Base-by-base conservation (phyloP, 768 basidiomycete genomes). In the Lepiota brunneoincarnata region DNA sequence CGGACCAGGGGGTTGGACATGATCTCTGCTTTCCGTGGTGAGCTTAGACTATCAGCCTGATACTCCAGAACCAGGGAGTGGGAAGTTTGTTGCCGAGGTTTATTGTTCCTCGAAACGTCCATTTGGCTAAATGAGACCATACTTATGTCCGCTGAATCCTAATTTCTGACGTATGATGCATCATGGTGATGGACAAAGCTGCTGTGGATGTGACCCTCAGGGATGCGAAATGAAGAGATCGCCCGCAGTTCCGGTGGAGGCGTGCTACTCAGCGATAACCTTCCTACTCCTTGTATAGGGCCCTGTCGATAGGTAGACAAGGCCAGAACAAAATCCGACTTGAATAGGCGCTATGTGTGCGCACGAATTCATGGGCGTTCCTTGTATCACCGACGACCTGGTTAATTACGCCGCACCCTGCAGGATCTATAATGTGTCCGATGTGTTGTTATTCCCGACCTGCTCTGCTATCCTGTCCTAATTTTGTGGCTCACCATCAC, bases 271-370 rank as follows among this genome's bases (percentile, higher is more conserved):
- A 9, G 7, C 31, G 31, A 31, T 10, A 9, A 28, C 6, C 31
- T 18, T 34, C 34, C 35, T 20, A 17, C 17, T 34, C 24, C 6
- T 28, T 35, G 35, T 34, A 47, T 47, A 47, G 45, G 45, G 45
- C 35, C 31, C 31, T 20, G 7, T 24, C 18, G 20, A 31, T 17
- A 31, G 31, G 7, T 31, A 31, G 31, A 31, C 7, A 9, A 18
- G 20, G 35, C 12, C 17, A 20, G 23, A 17, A 23, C 18, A 49
- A 36, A 12, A n/a, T 40, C 28, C 37, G 35, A 21, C 38, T n/a
- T 39, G 35, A 17, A 39, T 50, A 50, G 49, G 17, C 49, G 49
- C 38, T 50, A 50, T 50, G 34, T 47, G 38, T 17, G 42, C n/a
- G n/a, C 42, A 43, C 20, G 18, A 43, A 14, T 17, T 49, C n/a